phyloP scores from a whole-genome alignment of 1,284 basidiomycete genomes.

The Trichosporon sp. region DNA sequence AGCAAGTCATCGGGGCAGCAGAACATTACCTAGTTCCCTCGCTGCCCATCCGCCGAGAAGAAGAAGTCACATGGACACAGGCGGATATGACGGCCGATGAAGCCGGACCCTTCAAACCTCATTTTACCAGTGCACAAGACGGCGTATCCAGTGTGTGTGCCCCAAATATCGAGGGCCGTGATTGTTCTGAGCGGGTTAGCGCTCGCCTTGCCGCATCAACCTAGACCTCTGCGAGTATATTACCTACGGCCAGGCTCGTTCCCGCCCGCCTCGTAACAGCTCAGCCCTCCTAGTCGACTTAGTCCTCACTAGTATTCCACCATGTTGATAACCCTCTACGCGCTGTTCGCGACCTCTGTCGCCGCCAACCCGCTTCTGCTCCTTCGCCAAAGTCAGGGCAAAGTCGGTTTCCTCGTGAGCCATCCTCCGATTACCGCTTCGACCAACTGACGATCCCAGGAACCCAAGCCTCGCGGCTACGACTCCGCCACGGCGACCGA shows the following conservation, averaged over 20 bases:
- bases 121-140: not conserved
- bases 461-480: conserved; percentile 6
- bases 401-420: conserved; percentile 11
- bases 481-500: not conserved
- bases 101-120: not conserved
- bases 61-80: not conserved
- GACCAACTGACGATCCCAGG: not conserved
- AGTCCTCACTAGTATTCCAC: not conserved
- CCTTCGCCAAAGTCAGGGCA: not conserved
- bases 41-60: not conserved
- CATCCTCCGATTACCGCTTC: too few relatives aligned
- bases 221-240: not conserved
- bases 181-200: not conserved
- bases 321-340: not conserved
- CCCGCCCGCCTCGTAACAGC: too few relatives aligned
- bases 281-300: not conserved
- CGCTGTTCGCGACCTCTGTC: not conserved
- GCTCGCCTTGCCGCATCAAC: too few relatives aligned
- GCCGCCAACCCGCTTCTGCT: not conserved
- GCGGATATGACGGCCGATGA: conserved; percentile 12
- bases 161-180: not conserved
- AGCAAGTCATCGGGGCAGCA: not conserved
- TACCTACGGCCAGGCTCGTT: not conserved
- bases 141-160: too few relatives aligned
- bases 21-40: not conserved